Base-by-base conservation (phyloP, 164 flowering plant genomes). In the Vitis rotundifolia region DNA sequence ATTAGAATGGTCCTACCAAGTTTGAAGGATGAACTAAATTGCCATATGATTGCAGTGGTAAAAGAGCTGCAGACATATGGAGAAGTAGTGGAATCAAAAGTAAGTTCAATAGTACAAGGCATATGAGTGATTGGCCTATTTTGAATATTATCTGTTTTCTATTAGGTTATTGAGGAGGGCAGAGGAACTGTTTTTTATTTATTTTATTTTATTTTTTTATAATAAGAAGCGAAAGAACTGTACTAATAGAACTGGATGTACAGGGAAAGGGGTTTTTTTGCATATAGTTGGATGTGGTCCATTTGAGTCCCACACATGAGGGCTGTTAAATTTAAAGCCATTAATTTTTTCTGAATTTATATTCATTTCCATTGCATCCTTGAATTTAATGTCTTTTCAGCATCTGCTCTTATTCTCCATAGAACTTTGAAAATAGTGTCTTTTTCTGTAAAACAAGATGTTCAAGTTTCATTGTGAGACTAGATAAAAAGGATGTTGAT, bases 1-100 rank as follows among this genome's bases (percentile, higher is more conserved):
- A 85, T 85, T 64, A 76, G 78, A 67, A 56, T 69, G 53, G 74
- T 78, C 55, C 85, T 85, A 14, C 86, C 88, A 15, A 82, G 73
- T 14, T 63, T 83, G 76, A 83, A 78, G 73, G 68, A 85, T 26
- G 79, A 78, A 54, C 63, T 85, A 57, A 81, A 77, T 71, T 73
- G 77, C 31, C 75, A 76, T 14, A 68, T 85, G 71, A 77, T 76
- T 54, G 29, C 82, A 57, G 82, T 83, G 47, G 73, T 71, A 14
- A 83, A 78, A 71, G 85, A 83, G 75, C 75, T 74, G 67, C 77
- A 54, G 63, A 78, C 68, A 18, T 81, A 73, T 71, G 86, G 88
- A 59, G 84, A 81, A 65, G 71, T 71, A 59, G 71, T 64, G n/a
- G 81, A 79, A 61, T 79, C 86, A 44, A 83, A 76, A 73, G 88